phyloP scores from a whole-genome alignment of 2,329 filamentous ascomycete genomes.

The Thermoascus crustaceus region DNA sequence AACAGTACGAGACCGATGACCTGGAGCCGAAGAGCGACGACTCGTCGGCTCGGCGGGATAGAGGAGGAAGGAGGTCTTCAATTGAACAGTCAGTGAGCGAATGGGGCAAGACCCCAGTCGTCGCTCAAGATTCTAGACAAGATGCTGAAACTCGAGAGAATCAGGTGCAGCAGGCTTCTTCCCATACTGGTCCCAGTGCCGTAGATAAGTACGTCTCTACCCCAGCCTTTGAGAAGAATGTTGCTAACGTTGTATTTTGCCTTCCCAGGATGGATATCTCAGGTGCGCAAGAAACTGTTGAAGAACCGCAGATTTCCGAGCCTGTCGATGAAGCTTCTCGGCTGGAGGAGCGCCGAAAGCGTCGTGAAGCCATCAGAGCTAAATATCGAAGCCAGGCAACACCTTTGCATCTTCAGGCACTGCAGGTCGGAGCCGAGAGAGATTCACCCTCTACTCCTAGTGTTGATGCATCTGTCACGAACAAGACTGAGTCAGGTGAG shows the following conservation, averaged over 20 bases:
- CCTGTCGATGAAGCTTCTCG: conserved; percentile 72
- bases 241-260: conserved; percentile 9
- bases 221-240: conserved; percentile 4
- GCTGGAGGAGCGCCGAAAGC: conserved; percentile 75
- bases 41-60: conserved; percentile 20
- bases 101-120: conserved; percentile 52
- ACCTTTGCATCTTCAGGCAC: conserved; percentile 65
- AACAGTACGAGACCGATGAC: conserved; percentile 31
- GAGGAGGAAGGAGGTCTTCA: conserved; percentile 43
- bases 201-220: conserved; percentile 36
- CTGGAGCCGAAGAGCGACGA: conserved; percentile 19
- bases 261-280: conserved; percentile 12
- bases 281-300: conserved; percentile 10
- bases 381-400: conserved; percentile 66
- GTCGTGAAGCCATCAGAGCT: conserved; percentile 75
- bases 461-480: conserved; percentile 32
- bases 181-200: conserved; percentile 22
- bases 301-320: conserved; percentile 42
- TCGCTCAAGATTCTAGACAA: conserved; percentile 51
- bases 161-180: conserved; percentile 46
- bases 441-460: conserved; percentile 43
- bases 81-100: conserved; percentile 57
- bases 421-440: conserved; percentile 55
- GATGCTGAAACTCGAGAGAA: conserved; percentile 62
- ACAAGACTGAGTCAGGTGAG: conserved; percentile 33